Conservation (phyloP, 129 eudicot species). For the Cynara cardunculus region DNA sequence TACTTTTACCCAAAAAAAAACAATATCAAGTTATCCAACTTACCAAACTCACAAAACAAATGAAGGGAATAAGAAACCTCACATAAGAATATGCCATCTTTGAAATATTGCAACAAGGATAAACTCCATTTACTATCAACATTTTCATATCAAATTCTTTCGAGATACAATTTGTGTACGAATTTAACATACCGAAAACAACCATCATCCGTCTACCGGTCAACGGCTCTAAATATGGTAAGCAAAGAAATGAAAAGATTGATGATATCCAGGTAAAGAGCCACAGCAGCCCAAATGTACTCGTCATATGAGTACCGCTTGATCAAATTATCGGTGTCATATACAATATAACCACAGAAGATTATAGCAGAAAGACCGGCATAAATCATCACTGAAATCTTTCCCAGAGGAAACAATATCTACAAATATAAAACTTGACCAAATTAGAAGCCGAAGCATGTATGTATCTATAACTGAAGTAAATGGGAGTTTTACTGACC, state of each 20-base stretch:
- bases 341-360: constrained; percentile 78
- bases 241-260: constrained; percentile 65
- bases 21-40: not conserved
- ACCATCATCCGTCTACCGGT: constrained; percentile 23
- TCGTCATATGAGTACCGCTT: constrained; percentile 72
- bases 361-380: constrained; percentile 66
- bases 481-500: constrained; percentile 27
- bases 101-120: constrained; percentile 11
- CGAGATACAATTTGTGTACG: not conserved
- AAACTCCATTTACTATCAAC: not conserved
- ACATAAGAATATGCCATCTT: constrained; percentile 10
- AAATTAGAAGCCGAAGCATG: constrained; percentile 1
- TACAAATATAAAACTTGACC: constrained; percentile 20
- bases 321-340: constrained; percentile 79
- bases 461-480: not conserved
- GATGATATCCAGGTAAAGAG: constrained; percentile 64
- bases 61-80: not conserved
- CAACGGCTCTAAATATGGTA: constrained; percentile 52
- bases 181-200: not conserved
- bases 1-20: no score
- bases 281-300: constrained; percentile 87
- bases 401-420: constrained; percentile 74
- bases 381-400: constrained; percentile 62
- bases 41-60: not conserved
- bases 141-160: not conserved